phyloP scores from a whole-genome alignment of 768 basidiomycete genomes.

The Psilocybe cubensis region DNA sequence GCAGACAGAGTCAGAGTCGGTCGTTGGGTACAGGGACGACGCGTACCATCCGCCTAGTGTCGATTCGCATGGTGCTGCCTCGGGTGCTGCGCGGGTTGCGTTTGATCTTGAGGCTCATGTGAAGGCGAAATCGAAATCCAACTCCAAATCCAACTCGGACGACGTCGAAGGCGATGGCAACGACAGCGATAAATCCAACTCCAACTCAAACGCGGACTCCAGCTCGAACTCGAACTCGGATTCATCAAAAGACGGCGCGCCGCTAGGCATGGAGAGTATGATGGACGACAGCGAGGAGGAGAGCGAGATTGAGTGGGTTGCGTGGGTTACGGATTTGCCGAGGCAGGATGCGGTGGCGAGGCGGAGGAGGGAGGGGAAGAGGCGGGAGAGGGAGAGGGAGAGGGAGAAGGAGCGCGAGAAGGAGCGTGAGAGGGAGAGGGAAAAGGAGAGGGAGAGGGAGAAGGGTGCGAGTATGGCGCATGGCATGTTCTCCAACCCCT shows the following conservation, averaged over 20 bases:
- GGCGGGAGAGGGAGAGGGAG: constrained; percentile 17
- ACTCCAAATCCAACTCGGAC: neutral
- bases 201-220: too few relatives aligned
- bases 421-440: neutral
- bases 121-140: too few relatives aligned
- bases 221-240: too few relatives aligned
- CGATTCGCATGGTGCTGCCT: too few relatives aligned
- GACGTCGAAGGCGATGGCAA: neutral
- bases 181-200: too few relatives aligned
- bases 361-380: constrained; percentile 5
- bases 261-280: constrained; percentile 14
- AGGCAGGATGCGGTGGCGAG: constrained; percentile 22
- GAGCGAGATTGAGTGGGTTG: constrained; percentile 68
- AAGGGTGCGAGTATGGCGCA: neutral
- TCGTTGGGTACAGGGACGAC: constrained; percentile 9
- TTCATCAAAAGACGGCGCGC: constrained; percentile 8
- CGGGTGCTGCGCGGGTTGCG: too few relatives aligned
- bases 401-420: constrained; percentile 15
- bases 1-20: constrained; percentile 5
- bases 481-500: constrained; percentile 7
- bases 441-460: constrained; percentile 16
- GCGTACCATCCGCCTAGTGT: neutral
- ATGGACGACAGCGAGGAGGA: constrained; percentile 41
- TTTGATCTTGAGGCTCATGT: too few relatives aligned
- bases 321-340: constrained; percentile 63